phyloP scores from a whole-genome alignment of 2,329 filamentous ascomycete species.

The Sordariomycetes sp. region DNA sequence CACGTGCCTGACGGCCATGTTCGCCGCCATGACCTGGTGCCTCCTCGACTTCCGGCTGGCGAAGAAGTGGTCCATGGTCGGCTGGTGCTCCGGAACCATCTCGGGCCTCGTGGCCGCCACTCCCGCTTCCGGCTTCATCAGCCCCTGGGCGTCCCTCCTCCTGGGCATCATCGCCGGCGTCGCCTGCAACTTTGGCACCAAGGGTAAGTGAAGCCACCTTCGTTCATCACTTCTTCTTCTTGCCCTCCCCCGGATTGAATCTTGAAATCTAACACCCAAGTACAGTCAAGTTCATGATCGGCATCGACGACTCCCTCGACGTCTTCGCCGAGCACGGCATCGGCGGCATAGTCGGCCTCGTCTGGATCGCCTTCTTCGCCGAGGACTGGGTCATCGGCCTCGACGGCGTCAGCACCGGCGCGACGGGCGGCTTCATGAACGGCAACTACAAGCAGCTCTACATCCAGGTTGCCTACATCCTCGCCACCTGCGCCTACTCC shows the following conservation, averaged over 20 bases:
- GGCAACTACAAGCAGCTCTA: slow-evolving; percentile 64
- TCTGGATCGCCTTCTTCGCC: slow-evolving; percentile 64
- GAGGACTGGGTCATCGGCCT: slow-evolving; percentile 59
- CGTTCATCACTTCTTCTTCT: too few relatives aligned
- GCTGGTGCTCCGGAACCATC: slow-evolving; percentile 60
- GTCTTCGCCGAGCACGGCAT: slow-evolving; percentile 60
- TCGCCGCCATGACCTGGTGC: slow-evolving; percentile 86
- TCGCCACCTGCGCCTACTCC: slow-evolving; percentile 50
- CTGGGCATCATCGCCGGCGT: slow-evolving; percentile 55
- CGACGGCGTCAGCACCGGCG: slow-evolving; percentile 60
- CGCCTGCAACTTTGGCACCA: slow-evolving; percentile 55
- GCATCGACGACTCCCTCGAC: slow-evolving; percentile 59
- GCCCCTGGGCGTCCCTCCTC: slow-evolving; percentile 53
- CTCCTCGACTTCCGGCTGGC: slow-evolving; percentile 90
- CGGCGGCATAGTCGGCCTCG: slow-evolving; percentile 53
- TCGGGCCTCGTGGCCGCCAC: slow-evolving; percentile 59
- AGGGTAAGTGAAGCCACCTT: slow-evolving; percentile 20
- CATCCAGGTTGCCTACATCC: slow-evolving; percentile 67
- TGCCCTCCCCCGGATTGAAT: too few relatives aligned
- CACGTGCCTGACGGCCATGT: slow-evolving; percentile 84
- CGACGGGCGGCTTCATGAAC: slow-evolving; percentile 59
- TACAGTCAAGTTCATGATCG: slow-evolving; percentile 44
- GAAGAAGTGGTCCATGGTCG: slow-evolving; percentile 79
- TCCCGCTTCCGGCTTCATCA: slow-evolving; percentile 54
- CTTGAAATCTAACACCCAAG: neutral